A percentile compares a stretch with the other conserved stretches of the same genome.
phyloP scores from a whole-genome alignment of 371 early-diverging fungal genomes.

The Vairimorpha ceranae region DNA sequence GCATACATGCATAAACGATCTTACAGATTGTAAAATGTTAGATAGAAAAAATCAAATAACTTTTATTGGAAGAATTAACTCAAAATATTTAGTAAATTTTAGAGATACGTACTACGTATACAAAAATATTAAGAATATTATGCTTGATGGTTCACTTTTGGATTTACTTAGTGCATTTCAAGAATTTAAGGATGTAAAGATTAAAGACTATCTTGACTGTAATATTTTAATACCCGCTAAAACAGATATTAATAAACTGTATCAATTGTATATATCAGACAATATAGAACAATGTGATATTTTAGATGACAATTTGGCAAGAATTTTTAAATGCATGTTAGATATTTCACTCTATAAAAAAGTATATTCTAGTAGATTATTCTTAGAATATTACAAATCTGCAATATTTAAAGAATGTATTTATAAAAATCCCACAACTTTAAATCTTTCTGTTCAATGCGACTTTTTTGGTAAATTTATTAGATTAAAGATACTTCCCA shows the following conservation, averaged over 20 bases:
- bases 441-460: background rate
- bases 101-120: background rate
- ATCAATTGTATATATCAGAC: background rate
- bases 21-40: slow-evolving; percentile 1
- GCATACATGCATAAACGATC: background rate
- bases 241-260: background rate
- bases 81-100: background rate
- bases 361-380: background rate
- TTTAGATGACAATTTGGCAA: background rate
- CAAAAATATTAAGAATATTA: slow-evolving; percentile 1
- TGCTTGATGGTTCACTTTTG: background rate
- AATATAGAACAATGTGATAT: background rate
- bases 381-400: background rate
- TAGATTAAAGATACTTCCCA: background rate
- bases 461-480: slow-evolving; percentile 2
- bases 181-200: background rate
- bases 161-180: background rate
- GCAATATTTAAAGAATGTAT: background rate
- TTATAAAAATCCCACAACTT: background rate
- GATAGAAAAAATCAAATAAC: background rate
- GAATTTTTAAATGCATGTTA: slow-evolving; percentile 4
- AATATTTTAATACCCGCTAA: background rate
- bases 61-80: background rate
- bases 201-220: background rate
- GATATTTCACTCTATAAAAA: background rate